Conservation (phyloP, 2,329 filamentous ascomycete species). For the Alternaria solani region DNA sequence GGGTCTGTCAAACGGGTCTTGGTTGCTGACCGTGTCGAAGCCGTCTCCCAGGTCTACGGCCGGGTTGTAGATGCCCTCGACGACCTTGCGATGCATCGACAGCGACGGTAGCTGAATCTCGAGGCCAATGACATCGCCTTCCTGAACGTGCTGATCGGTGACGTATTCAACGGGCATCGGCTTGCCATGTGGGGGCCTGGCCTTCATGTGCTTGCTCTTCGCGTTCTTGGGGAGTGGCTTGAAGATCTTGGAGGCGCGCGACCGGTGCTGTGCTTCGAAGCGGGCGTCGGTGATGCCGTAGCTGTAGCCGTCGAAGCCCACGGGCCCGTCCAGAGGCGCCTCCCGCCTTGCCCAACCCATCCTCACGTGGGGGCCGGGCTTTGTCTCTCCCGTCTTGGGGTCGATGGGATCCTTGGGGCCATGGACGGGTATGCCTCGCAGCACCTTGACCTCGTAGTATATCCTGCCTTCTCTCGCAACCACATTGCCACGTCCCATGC, state of each 20-base stretch:
- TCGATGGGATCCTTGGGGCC: conserved; percentile 51
- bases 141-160: conserved; percentile 77
- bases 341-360: conserved; percentile 87
- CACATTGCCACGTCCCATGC: conserved; percentile 89
- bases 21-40: conserved; percentile 57
- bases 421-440: conserved; percentile 71
- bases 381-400: conserved; percentile 43
- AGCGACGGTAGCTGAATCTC: conserved; percentile 91
- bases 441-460: conserved; percentile 94
- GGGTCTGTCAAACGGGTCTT: conserved; percentile 58
- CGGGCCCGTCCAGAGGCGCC: conserved; percentile 81
- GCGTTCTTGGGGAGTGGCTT: conserved; percentile 50
- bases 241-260: conserved; percentile 87
- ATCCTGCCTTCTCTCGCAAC: conserved; percentile 87
- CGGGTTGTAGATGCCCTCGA: conserved; percentile 86
- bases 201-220: conserved; percentile 52
- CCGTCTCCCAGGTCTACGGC: conserved; percentile 73
- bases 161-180: conserved; percentile 55
- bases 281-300: conserved; percentile 90
- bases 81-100: conserved; percentile 84
- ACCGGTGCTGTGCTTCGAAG: conserved; percentile 93
- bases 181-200: conserved; percentile 45
- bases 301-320: conserved; percentile 90
- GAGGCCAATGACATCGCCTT: conserved; percentile 93
- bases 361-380: conserved; percentile 71